Conservation (phyloP, 2,329 filamentous ascomycete genomes). For the Torrubiella hemipterigena region DNA sequence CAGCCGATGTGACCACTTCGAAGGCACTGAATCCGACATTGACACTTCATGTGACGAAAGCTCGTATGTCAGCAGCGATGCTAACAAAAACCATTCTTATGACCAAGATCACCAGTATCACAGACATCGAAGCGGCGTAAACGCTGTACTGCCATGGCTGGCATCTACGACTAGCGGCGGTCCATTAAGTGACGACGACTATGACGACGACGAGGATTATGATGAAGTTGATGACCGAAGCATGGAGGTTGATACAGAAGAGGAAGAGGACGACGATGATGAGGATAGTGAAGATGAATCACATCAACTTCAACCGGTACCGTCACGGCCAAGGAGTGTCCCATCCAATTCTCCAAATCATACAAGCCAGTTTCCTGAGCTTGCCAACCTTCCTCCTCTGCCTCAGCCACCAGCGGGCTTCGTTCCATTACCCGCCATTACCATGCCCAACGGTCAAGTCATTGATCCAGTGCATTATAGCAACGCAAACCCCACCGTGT, state of each 20-base stretch:
- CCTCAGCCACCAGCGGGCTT: slow-evolving; percentile 10
- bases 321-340: background rate
- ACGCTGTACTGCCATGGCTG: too few species aligned
- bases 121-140: too few species aligned
- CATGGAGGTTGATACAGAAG: slow-evolving; percentile 1
- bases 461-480: slow-evolving; percentile 12
- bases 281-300: background rate
- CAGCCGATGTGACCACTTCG: too few species aligned
- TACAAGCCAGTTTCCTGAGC: slow-evolving; percentile 2
- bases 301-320: slow-evolving; percentile 5
- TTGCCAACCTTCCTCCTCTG: slow-evolving; percentile 7
- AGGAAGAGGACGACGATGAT: slow-evolving; percentile 2
- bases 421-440: slow-evolving; percentile 16
- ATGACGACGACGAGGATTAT: too few species aligned
- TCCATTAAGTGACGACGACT: too few species aligned
- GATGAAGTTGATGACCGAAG: too few species aligned
- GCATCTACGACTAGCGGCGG: too few species aligned
- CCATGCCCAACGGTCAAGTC: background rate
- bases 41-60: too few species aligned
- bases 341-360: background rate
- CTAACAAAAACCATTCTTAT: too few species aligned
- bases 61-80: too few species aligned
- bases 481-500: slow-evolving; percentile 21
- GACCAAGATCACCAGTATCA: too few species aligned
- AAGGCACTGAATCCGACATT: too few species aligned